Conservation (phyloP, 2,329 filamentous ascomycete genomes). For the Neofusicoccum laricinum region DNA sequence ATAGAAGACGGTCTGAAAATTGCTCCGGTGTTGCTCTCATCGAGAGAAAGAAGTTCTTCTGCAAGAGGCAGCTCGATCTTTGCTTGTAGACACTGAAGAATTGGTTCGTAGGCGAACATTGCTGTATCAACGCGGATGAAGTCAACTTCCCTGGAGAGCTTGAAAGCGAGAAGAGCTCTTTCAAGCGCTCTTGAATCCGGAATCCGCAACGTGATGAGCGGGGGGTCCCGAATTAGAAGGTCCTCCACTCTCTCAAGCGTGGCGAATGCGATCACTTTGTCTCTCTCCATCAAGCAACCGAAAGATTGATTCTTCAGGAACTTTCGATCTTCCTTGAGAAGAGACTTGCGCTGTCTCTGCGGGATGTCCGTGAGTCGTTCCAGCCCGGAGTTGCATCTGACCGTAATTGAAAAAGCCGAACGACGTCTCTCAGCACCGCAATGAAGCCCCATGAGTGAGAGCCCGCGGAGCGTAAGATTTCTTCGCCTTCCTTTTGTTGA, state of each 20-base stretch:
- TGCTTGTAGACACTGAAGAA: conserved; percentile 58
- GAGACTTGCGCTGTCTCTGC: conserved; percentile 39
- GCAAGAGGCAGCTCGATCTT: conserved; percentile 57
- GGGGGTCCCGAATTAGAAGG: conserved; percentile 42
- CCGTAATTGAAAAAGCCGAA: conserved; percentile 32
- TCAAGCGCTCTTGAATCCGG: conserved; percentile 45
- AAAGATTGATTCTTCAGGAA: conserved; percentile 61
- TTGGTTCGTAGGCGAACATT: conserved; percentile 67
- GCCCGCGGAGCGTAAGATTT: conserved; percentile 37
- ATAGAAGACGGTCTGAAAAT: not conserved
- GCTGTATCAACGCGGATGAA: conserved; percentile 54
- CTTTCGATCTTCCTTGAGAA: conserved; percentile 44
- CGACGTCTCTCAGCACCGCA: conserved; percentile 26
- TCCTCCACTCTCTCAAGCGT: conserved; percentile 51
- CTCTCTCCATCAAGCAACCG: conserved; percentile 56
- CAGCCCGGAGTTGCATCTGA: conserved; percentile 46
- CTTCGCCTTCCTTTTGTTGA: conserved; percentile 43
- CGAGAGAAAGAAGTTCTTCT: conserved; percentile 47
- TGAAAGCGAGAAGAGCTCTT: conserved; percentile 48
- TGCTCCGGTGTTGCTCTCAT: not conserved
- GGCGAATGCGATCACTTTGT: conserved; percentile 59
- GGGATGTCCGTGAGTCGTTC: conserved; percentile 38
- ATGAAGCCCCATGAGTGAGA: conserved; percentile 42
- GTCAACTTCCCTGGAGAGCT: conserved; percentile 18
- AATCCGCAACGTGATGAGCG: conserved; percentile 54